Conservation (phyloP, 257 asterid species). For the Solanum bulbocastanum region DNA sequence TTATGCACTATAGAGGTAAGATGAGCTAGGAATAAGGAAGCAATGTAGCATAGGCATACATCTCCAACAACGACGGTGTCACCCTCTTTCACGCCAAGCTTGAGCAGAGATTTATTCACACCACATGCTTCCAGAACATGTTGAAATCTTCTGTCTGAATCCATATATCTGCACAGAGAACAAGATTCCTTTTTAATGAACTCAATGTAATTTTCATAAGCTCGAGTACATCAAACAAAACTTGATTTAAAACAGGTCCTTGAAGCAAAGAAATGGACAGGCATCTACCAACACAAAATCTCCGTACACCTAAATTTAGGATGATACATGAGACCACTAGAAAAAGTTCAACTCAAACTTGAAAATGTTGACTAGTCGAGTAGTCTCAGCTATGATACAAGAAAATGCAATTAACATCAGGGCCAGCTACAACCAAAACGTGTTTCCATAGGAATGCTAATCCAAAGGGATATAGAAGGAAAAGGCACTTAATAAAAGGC, state of each 20-base stretch:
- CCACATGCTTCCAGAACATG: constrained; percentile 91
- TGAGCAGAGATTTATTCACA: constrained; percentile 69
- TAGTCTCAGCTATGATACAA: background rate
- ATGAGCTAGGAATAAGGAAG: background rate
- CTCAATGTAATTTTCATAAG: background rate
- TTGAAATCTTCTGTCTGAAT: constrained; percentile 85
- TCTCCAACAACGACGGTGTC: constrained; percentile 89
- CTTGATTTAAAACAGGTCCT: background rate
- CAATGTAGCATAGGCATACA: constrained; percentile 23
- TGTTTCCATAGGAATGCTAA: background rate
- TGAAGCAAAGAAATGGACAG: background rate
- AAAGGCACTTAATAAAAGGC: background rate
- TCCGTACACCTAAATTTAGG: background rate
- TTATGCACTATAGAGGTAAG: background rate
- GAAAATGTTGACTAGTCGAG: background rate
- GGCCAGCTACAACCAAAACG: background rate
- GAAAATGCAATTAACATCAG: background rate
- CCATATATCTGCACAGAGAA: constrained; percentile 51
- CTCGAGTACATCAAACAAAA: background rate
- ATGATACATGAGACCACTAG: background rate
- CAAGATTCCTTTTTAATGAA: background rate
- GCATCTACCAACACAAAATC: background rate
- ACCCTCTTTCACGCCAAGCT: constrained; percentile 86
- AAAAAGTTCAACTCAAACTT: background rate
- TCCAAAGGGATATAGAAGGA: background rate